Percentiles rank a stretch among this genome's conserved stretches.
These are phyloP conservation scores for Ustilago loliicola DNA, from an alignment of 1,284 basidiomycete species.

Conservation along the genomic window DNA sequence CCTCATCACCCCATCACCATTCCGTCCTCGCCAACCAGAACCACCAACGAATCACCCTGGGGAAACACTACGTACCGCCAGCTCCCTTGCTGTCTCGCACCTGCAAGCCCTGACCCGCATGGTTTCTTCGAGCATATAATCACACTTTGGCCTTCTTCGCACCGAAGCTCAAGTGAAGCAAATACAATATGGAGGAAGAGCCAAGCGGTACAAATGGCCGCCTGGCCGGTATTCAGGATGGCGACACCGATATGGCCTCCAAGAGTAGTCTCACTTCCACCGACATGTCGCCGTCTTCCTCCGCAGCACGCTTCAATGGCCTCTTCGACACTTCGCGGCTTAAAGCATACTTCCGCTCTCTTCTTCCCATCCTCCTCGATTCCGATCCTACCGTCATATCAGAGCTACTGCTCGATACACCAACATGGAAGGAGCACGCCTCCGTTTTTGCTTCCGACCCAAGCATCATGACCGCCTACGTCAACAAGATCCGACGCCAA, in stretches of 20 bases:
- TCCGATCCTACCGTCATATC: constrained; percentile 41
- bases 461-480: constrained; percentile 53
- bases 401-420: constrained; percentile 42
- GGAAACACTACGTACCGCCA: too few relatives aligned
- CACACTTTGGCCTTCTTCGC: neutral
- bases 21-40: neutral
- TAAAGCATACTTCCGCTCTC: constrained; percentile 48
- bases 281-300: constrained; percentile 40
- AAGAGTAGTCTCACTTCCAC: constrained; percentile 21
- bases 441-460: constrained; percentile 55
- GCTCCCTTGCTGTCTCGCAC: neutral
- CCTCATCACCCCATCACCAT: neutral
- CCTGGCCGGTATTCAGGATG: constrained; percentile 19
- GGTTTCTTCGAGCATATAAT: neutral
- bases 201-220: constrained; percentile 26
- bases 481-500: constrained; percentile 60
- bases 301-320: constrained; percentile 31
- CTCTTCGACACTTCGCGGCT: constrained; percentile 34
- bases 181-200: constrained; percentile 35
- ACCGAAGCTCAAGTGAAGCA: neutral
- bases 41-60: too few relatives aligned
- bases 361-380: constrained; percentile 53
- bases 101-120: neutral
- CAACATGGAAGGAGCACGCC: constrained; percentile 53
- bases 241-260: constrained; percentile 20